Base-by-base conservation (phyloP, 1,284 basidiomycete genomes). In the Apiotrichum mycotoxinovorans region DNA sequence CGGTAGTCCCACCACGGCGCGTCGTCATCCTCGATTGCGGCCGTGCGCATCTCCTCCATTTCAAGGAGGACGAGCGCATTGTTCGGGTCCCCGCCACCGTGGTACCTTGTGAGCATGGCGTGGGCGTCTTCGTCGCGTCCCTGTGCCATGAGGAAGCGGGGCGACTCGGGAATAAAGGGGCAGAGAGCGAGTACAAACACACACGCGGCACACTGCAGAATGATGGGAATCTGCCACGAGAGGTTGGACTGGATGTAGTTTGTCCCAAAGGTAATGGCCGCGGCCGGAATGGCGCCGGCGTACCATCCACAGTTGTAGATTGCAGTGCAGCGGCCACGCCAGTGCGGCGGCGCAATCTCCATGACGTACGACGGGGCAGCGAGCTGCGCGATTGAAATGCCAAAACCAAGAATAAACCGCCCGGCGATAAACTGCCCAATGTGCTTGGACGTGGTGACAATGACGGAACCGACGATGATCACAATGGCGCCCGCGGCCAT, bases 91-190 rank as follows among this genome's bases (percentile, higher is more conserved):
- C 63, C 64, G 35, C 61, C 59, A 8, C 71, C 66, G 54, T 67
- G 88, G 20, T 89, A 80, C 67, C 88, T 86, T 17, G 87, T 84
- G 23, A 91, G 81, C 61, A 89, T 83, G 61, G 84, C 79, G 18
- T 87, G 80, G 0, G 88, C 88, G 64, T 89, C 86, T 0, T 79
- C 81, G 52, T 86, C 82, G 9, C 60, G 56, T 23, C 64, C 62
- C n/a, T 64, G 59, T 9, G 60, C 57, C 25, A 65, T 56, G n/a
- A 67, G 58, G 42, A 47, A 70, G 20, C 66, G 65, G 1, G 66
- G 68, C 0, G 62, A 64, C 52, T 70, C 66, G 23, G 65, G 68
- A 0, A 66, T 58, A 38, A 68, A 62, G 5, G 62, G 62, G 2
- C 62, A 54, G 10, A 61, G 35, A 22, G 7, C 15, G 5, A 61